Evolutionary conservation across 257 asterid species (phyloP), one percentile per base, ranked within the genome.

Genomic region (Eustoma russellianum): DNA sequence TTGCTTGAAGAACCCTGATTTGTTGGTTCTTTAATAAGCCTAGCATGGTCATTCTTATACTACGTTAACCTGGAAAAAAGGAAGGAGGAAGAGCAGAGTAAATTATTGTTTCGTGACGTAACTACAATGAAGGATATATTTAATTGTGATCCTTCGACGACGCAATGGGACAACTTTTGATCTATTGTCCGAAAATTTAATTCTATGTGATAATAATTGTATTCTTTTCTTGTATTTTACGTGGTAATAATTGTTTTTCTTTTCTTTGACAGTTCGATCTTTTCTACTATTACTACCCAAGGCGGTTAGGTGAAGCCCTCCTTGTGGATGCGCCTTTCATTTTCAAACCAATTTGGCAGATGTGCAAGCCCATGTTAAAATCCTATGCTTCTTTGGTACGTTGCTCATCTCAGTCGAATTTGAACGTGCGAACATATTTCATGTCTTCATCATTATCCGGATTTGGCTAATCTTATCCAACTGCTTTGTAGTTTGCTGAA

Each of bases 311-410:
- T 24, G 72, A 84, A 70, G 94, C 86, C 54, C 79, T 87, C 24
- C 82, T 91, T 14, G 89, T 91, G 44, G 98, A 91, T 14, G 92
- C 96, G 43, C 98, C 98, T 8, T 91, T 87, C 57, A 56, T 91
- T 57, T 91, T 91, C 80, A 74, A 87, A 71, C 96, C 98, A 17
- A 24, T 91, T 57, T 91, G 98, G 98, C 83, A 70, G 83, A 75
- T 91, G 7, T 65, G 70, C 53, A 87, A 91, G 80, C 96, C 98
- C 46, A 52, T 84, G 69, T 44, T 82, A 4, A 82, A 79, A 75
- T 85, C 95, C 2, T 91, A 91, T 59, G 84, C 98, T 46, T 84
- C 96, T 33, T 70, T 91, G 83, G 98, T 91, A 61, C 77, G 87
- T 48, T 57, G 44, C 56, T 62, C 33, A 17, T 43, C 34, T 45